Evolutionary conservation across 192 early-diverging fungal species (phyloP).

Genomic region (Coemansia sp.): DNA sequence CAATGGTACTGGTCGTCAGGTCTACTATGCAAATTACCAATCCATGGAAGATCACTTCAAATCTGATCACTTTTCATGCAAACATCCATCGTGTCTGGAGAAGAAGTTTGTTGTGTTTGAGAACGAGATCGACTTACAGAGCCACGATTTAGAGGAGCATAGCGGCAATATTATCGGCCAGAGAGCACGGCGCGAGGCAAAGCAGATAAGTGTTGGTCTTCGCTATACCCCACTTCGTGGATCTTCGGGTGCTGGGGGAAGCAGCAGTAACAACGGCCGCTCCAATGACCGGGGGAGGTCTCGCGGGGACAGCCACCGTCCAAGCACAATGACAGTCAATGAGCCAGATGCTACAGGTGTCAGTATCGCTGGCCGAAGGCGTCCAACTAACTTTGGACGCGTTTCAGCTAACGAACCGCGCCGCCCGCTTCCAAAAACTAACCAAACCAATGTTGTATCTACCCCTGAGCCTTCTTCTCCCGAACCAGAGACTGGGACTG

Average conservation of each 20-base stretch:
- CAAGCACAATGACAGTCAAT: conserved; percentile 45
- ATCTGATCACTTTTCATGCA: conserved; percentile 78
- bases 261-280: conserved; percentile 1
- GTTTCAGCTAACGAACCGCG: conserved; percentile 8
- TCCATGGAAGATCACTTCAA: conserved; percentile 82
- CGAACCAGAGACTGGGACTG: conserved; percentile 14
- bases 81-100: conserved; percentile 77
- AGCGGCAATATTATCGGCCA: conserved; percentile 32
- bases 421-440: background rate
- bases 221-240: conserved; percentile 23
- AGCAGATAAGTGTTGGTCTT: conserved; percentile 40
- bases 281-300: background rate
- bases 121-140: conserved; percentile 85
- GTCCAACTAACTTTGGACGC: conserved; percentile 41
- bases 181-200: conserved; percentile 38
- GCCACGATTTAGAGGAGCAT: conserved; percentile 71
- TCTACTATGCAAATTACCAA: conserved; percentile 84
- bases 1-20: conserved; percentile 68
- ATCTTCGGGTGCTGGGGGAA: background rate
- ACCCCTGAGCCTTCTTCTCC: conserved; percentile 8
- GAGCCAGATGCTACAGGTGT: conserved; percentile 38
- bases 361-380: conserved; percentile 44
- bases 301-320: conserved; percentile 12
- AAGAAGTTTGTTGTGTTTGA: conserved; percentile 96
- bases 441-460: background rate